Base-by-base conservation (phyloP, 208 protist genomes). In the Crithidia bombi region DNA sequence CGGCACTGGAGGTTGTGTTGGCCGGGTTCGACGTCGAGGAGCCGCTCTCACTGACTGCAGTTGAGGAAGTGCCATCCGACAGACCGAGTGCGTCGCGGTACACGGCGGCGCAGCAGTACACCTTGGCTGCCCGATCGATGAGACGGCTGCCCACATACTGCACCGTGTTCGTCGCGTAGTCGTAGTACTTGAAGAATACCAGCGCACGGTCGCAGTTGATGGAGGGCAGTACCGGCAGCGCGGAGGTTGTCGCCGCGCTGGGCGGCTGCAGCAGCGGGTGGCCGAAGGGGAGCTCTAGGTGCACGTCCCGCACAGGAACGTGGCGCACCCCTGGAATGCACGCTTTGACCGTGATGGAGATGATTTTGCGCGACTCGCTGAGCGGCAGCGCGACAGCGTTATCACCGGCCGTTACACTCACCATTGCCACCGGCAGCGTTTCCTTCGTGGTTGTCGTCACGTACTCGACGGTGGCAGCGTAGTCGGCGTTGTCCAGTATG, bases 111-210 rank as follows among this genome's bases (percentile, higher is more conserved):
- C 66, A 86, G 56, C 71, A 73, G 47, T 66, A 65, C 26, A 87
- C 49, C 30, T 75, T 87, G 19, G 78, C 76, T 0, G 59, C 52
- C 19, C 76, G 54, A 57, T 89, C 80, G 14, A 94, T 55, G 15
- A 89, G 54, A 0, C 75, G 73, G n/a, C 78, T 83, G 30, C 89
- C 84, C 10, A 85, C 47, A 75, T 89, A 94, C 32, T 70, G 77
- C 15, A 91, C 39, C 26, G 78, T 75, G 59, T 82, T 75, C 32
- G 78, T 81, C 12, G 65, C 44, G 79, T 77, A 78, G 73, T 94
- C 79, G 68, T 87, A 94, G 59, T 82, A 89, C 70, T 94, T 94
- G 66, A 94, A 85, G 65, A 94, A 91, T 26, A 94, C 26, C 32
- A 94, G 67, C 12, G 78, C 54, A 63, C 80, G 79, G 56, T 83